A percentile compares a stretch with the other conserved stretches of the same genome.
Evolutionary conservation across 768 basidiomycete species (phyloP).

Genomic region (Hemileccinum rubropunctum): DNA sequence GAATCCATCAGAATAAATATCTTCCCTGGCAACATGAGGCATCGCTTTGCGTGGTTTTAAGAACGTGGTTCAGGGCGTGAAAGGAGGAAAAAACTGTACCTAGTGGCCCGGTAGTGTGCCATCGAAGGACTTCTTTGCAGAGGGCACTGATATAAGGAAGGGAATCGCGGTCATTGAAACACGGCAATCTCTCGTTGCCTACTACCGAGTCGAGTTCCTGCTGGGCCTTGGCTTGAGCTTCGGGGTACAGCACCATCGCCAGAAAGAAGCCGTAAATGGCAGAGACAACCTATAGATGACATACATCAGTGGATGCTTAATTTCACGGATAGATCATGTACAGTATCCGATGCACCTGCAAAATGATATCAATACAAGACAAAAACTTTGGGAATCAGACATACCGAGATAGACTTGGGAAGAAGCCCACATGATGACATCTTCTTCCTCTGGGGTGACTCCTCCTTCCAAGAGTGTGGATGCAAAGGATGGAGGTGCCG

Average conservation of each 20-base stretch:
- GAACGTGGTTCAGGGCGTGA: background rate
- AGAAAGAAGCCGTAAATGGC: constrained; percentile 22
- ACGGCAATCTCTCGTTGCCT: constrained; percentile 19
- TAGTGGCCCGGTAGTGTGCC: constrained; percentile 16
- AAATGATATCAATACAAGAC: background rate
- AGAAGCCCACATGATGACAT: constrained; percentile 19
- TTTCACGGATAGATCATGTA: constrained; percentile 22
- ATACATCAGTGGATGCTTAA: constrained; percentile 6
- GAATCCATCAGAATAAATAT: constrained; percentile 13
- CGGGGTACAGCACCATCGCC: constrained; percentile 24
- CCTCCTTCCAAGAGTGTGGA: constrained; percentile 13
- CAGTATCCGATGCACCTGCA: constrained; percentile 47
- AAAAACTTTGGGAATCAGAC: background rate
- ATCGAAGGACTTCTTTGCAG: constrained; percentile 24
- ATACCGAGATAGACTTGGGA: constrained; percentile 10
- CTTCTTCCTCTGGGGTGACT: constrained; percentile 16
- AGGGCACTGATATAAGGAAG: constrained; percentile 28
- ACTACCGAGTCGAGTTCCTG: constrained; percentile 25
- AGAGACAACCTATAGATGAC: constrained; percentile 10
- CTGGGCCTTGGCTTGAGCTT: constrained; percentile 22
- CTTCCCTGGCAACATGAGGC: background rate
- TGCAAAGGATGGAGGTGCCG: constrained; percentile 18
- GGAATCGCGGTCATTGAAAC: constrained; percentile 16
- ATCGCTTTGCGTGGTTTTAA: constrained; percentile 1
- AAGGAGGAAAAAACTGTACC: constrained; percentile 27